Percentiles rank a stretch among this genome's conserved stretches.
phyloP scores from a whole-genome alignment of 768 basidiomycete species.

The Boletus reticulatus region DNA sequence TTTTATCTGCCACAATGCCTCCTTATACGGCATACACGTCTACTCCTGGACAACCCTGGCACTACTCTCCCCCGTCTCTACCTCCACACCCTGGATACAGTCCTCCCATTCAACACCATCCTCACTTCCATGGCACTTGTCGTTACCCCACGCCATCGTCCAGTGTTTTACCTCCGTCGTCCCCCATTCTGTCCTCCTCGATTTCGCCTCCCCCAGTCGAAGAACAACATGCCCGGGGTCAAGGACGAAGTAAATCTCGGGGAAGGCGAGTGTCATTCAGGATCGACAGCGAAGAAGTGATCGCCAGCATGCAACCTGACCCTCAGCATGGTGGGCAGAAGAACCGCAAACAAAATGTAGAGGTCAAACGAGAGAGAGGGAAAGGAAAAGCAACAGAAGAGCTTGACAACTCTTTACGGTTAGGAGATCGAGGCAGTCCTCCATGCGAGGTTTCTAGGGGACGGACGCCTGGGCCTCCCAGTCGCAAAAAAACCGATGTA shows the following conservation, averaged over 20 bases:
- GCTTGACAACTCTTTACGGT: constrained; percentile 1
- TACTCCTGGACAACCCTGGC: constrained; percentile 25
- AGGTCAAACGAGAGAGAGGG: constrained; percentile 14
- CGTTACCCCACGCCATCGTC: constrained; percentile 35
- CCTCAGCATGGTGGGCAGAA: constrained; percentile 2
- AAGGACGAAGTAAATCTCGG: constrained; percentile 49
- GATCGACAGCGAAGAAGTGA: constrained; percentile 31
- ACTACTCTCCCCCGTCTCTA: background rate
- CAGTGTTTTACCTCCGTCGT: constrained; percentile 49
- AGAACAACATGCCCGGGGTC: constrained; percentile 35
- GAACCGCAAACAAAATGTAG: constrained; percentile 2
- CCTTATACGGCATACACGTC: constrained; percentile 18
- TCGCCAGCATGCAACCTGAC: constrained; percentile 2
- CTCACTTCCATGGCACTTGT: constrained; percentile 19
- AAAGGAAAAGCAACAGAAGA: constrained; percentile 14
- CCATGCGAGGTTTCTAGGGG: constrained; percentile 15
- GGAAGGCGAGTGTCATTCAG: constrained; percentile 59
- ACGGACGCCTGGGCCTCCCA: constrained; percentile 27
- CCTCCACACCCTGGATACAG: constrained; percentile 6
- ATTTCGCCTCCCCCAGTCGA: constrained; percentile 35
- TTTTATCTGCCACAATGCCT: constrained; percentile 33
- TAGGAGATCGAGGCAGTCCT: constrained; percentile 15
- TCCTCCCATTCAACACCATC: constrained; percentile 10
- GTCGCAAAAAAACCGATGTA: constrained; percentile 10
- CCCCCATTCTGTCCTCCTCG: constrained; percentile 42